Evolutionary conservation across 805 yeast genomes (phyloP).

Genomic region (Saturnispora dispora): DNA sequence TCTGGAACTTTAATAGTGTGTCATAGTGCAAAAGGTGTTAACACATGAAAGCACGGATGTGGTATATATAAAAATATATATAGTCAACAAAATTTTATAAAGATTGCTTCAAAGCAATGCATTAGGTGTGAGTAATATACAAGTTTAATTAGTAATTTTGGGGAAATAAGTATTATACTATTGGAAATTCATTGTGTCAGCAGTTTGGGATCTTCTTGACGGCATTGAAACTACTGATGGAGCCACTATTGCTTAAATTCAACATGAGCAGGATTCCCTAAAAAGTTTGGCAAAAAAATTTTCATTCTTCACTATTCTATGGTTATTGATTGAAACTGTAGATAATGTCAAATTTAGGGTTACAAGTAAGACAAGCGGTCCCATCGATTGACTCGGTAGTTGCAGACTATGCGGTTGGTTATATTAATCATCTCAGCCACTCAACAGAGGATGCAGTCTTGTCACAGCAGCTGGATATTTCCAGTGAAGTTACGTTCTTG

Average conservation of each 20-base stretch:
- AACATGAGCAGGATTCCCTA: not conserved
- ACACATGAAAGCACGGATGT: not conserved
- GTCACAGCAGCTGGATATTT: slow-evolving; percentile 60
- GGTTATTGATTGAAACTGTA: not conserved
- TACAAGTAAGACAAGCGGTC: slow-evolving; percentile 75
- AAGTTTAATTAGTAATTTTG: not conserved
- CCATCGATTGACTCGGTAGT: slow-evolving; percentile 83
- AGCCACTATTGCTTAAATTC: too few relatives aligned
- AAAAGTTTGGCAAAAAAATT: not conserved
- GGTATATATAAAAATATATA: not conserved
- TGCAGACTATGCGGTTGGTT: slow-evolving; percentile 85
- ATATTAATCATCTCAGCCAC: slow-evolving; percentile 70
- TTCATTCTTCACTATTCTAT: not conserved
- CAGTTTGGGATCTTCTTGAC: too few relatives aligned
- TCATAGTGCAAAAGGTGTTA: not conserved
- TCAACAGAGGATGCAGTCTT: slow-evolving; percentile 77
- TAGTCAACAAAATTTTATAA: not conserved
- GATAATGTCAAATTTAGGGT: slow-evolving; percentile 28
- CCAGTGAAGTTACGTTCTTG: slow-evolving; percentile 60
- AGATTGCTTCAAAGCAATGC: not conserved
- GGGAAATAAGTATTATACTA: too few relatives aligned
- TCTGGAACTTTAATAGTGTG: slow-evolving; percentile 23
- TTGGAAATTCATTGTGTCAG: too few relatives aligned
- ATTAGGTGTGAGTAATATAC: not conserved
- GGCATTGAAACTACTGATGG: too few relatives aligned